Base-by-base conservation (phyloP, 2,329 filamentous ascomycete species). In the Tolypocladium guangdongense region DNA sequence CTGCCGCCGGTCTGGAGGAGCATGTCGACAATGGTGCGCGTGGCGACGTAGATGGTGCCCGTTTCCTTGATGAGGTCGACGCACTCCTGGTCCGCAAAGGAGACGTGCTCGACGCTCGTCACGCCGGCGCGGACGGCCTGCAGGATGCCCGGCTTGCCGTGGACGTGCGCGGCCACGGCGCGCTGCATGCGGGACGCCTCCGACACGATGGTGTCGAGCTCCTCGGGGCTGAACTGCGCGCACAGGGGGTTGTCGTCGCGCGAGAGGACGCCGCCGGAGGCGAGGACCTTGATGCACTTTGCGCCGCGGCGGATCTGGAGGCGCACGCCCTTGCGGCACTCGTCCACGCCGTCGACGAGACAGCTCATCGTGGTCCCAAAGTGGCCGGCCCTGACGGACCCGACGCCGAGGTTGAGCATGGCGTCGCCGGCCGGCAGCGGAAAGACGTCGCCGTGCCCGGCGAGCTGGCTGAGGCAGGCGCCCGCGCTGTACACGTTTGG, bases 401-500 rank as follows among this genome's bases (percentile, higher is more conserved):
- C 52, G 1, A 72, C 63, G 11, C 70, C 70, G 3, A 66, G 55
- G 51, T 64, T 68, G 18, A 65, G 56, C 1, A 71, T 65, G 22
- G 66, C 64, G 38, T 69, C 66, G 10, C 68, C 68, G 0, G 69
- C 63, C 0, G 69, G 68, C 22, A 70, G 47, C 27, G 57, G 52
- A 56, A 68, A 69, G 12, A 67, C 49, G 52, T 73, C 70, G 18
- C 74, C 74, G 59, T 78, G 76, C 1, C 77, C 76, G 7, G 71
- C 75, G 0, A 73, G 76, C 56, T 73, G 72, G 52, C 68, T 71
- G 46, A 80, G 68, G 12, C 68, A 64, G 1, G 67, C 66, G n/a
- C 74, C 68, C 1, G 73, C 66, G 1, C 70, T 71, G 64, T 78
- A 79, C 7, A 79, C 68, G 53, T 74, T 74, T 1, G 74, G 74